Base-by-base conservation (phyloP, 2,329 filamentous ascomycete genomes). In the Tolypocladium ovalisporum region DNA sequence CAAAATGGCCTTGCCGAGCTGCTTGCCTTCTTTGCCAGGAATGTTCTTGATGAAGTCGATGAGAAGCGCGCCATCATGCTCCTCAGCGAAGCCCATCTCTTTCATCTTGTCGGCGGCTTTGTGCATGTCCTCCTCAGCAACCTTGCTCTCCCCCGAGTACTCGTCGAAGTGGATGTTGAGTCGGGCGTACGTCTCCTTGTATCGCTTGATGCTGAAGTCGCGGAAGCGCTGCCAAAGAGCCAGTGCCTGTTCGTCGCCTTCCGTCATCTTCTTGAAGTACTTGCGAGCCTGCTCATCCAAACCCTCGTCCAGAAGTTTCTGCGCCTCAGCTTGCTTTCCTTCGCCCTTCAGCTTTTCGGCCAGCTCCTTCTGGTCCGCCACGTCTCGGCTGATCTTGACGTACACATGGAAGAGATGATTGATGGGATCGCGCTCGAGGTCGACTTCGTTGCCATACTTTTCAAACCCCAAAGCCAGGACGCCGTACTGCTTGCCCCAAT, bases 61-160 rank as follows among this genome's bases (percentile, higher is more conserved):
- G 57, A 91, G 81, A 63, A 85, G 79, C 52, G 88, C 86, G 44
- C 87, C 87, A n/a, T 88, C 79, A 32, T 85, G 85, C 68, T 88
- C 84, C 65, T 88, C 81, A 2, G 82, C 83, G 36, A 92, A 78
- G 0, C 78, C 78, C 70, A 82, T 85, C 22, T 86, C 81, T 58
- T 79, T 78, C 71, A 92, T 77, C 62, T 81, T 75, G 64, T 81
- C 74, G 36, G 84, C 84, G 0, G 85, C 77, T 58, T 79, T 76
- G 52, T 81, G 78, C 85, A 92, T 90, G 42, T 80, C 79, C 17
- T 82, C 79, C 67, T 85, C 80, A 1, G 79, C 78, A 2, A 91
- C 86, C 68, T 89, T 83, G 53, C 85, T 89, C 73, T 93, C 88
- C 55, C 88, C 88, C 56, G 84, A 59, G 70, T 88, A 89, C 58